Conservation (phyloP, 352 stramenopile species). For the Pythium dissotocum region DNA sequence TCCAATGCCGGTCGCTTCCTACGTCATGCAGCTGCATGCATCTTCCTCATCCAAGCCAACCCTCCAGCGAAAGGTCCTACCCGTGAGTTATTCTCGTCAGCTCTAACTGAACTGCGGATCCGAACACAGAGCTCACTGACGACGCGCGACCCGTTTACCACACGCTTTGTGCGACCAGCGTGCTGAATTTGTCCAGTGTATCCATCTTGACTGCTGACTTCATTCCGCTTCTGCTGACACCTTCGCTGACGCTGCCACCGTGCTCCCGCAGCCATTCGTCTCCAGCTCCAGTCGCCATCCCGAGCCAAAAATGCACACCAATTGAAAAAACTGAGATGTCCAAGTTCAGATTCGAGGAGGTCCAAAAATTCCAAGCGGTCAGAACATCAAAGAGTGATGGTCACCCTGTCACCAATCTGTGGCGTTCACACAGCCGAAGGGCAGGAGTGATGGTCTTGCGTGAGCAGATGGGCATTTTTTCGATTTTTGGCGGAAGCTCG, state of each 20-base stretch:
- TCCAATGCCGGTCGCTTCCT: too few species aligned
- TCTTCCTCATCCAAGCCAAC: background rate
- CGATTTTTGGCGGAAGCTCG: slow-evolving; percentile 4
- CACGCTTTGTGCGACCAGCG: background rate
- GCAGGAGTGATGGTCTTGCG: slow-evolving; percentile 21
- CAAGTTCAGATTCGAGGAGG: background rate
- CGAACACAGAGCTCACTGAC: background rate
- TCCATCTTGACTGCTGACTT: slow-evolving; percentile 1
- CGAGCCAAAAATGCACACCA: background rate
- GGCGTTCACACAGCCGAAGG: background rate
- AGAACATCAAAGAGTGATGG: slow-evolving; percentile 12
- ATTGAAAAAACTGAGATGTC: background rate
- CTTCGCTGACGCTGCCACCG: too few species aligned
- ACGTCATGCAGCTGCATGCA: too few species aligned
- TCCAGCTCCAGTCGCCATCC: background rate
- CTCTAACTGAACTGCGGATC: too few species aligned
- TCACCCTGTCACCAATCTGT: background rate
- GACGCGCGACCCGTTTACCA: background rate
- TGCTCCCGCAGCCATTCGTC: background rate
- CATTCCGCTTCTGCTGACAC: background rate
- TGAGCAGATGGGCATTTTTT: background rate
- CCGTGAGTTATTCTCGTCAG: background rate
- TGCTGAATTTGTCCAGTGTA: background rate
- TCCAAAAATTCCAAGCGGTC: background rate
- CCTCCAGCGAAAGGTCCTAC: too few species aligned